These are phyloP conservation scores for Teratosphaeria epicoccoides DNA, from an alignment of 2,329 filamentous ascomycete species.

Conservation along the genomic window DNA sequence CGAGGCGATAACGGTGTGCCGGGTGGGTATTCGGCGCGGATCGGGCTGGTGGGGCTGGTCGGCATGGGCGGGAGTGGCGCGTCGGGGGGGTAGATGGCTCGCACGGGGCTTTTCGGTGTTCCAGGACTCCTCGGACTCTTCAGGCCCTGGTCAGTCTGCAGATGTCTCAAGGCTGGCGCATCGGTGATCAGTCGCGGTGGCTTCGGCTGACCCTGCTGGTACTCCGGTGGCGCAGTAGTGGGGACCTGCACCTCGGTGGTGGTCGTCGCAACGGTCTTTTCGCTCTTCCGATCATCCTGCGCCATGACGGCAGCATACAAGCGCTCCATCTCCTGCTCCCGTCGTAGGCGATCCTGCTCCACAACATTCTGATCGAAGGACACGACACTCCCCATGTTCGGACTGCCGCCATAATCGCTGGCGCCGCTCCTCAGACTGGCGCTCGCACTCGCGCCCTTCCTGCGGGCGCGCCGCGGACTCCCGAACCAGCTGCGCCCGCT, in stretches of 20 bases:
- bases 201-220: slow-evolving; percentile 2
- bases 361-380: slow-evolving; percentile 71
- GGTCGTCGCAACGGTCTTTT: not conserved
- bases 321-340: slow-evolving; percentile 74
- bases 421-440: slow-evolving; percentile 26
- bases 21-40: slow-evolving; percentile 18
- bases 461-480: slow-evolving; percentile 12
- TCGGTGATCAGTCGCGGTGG: slow-evolving; percentile 20
- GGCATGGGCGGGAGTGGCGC: slow-evolving; percentile 12
- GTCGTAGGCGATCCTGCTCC: slow-evolving; percentile 60
- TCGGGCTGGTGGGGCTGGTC: slow-evolving; percentile 15
- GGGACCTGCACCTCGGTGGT: not conserved
- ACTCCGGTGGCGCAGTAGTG: slow-evolving; percentile 5
- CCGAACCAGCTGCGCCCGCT: slow-evolving; percentile 20
- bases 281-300: slow-evolving; percentile 49
- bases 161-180: slow-evolving; percentile 16
- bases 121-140: slow-evolving; percentile 26
- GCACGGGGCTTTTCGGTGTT: slow-evolving; percentile 31
- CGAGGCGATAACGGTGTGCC: slow-evolving; percentile 10
- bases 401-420: slow-evolving; percentile 33
- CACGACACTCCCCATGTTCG: slow-evolving; percentile 47
- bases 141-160: slow-evolving; percentile 13
- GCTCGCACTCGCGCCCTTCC: slow-evolving; percentile 14
- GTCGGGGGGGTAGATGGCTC: slow-evolving; percentile 38
- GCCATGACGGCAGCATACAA: slow-evolving; percentile 90